Evolutionary conservation across 73 alveolate genomes (phyloP), one percentile per base, ranked within the genome.

Genomic region (Paramecium sexaurelia): DNA sequence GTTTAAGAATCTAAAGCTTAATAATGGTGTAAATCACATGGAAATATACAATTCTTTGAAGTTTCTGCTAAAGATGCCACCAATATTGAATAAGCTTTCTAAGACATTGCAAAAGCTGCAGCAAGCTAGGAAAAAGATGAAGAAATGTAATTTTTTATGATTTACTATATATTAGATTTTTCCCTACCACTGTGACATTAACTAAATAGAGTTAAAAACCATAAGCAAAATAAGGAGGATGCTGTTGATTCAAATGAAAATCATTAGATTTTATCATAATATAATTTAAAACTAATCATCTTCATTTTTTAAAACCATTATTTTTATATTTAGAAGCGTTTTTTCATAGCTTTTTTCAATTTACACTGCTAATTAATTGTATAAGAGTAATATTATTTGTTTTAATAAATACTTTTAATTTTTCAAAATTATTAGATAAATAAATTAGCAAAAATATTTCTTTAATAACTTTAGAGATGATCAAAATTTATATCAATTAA

Each of bases 1-100:
- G 99, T 98, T n/a, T 85, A 94, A 17, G 94, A 86, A 20, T 96
- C 96, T 6, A 94, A 94, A 75, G 99, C 98, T 33, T 39, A 75
- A 35, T 93, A 96, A 86, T 98, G 99, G 99, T 97, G 99, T 96
- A 94, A 96, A 91, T 78, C 87, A 43, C 94, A 95, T 88, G 96
- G 97, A 41, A 91, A 93, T 33, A 95, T 96, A 68, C 95, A 97
- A 61, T 97, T 95, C 92, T 94, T 92, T 78, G 98, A 97, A 68
- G 94, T 97, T 20, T 94, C 98, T 2, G 99, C 99, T 43, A 91
- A 94, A 83, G 98, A 96, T 87, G 97, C 94, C 27, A 84, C 91
- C n/a, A 95, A 95, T 82, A 95, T 97, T 13, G 99, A 97, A 57
- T 97, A 94, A 71, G 98, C 99, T 11, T 97, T 97, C 92, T 24